phyloP scores from a whole-genome alignment of 306 rosid genomes.

The Cicer pinnatifidum region DNA sequence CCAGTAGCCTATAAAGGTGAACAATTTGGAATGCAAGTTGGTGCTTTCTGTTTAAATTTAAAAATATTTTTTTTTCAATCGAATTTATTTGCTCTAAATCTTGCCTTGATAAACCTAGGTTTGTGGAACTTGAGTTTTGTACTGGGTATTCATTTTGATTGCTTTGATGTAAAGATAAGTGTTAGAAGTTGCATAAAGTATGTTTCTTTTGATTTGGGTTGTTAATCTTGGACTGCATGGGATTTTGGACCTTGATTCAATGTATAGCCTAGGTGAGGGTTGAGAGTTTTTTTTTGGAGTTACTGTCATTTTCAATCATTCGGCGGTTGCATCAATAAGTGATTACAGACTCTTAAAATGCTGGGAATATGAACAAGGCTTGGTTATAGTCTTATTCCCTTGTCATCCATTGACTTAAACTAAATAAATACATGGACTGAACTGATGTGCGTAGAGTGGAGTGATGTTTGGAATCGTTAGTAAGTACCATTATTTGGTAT shows the following conservation, averaged over 20 bases:
- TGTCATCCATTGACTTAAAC: neutral
- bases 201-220: conserved; percentile 18
- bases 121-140: conserved; percentile 8
- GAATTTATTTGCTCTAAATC: conserved; percentile 20
- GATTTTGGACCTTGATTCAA: conserved; percentile 2
- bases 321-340: neutral
- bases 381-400: neutral
- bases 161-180: conserved; percentile 7
- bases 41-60: neutral
- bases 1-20: neutral
- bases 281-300: conserved; percentile 13
- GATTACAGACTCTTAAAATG: neutral
- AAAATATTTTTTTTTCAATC: neutral
- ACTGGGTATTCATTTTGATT: conserved; percentile 9
- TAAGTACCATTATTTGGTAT: conserved; percentile 5
- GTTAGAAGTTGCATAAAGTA: conserved; percentile 23
- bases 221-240: conserved; percentile 20
- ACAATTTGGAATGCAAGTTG: neutral
- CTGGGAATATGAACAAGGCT: conserved; percentile 12
- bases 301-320: conserved; percentile 10
- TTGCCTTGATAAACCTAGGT: conserved; percentile 34
- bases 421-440: conserved; percentile 16
- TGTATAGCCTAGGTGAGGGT: neutral
- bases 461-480: conserved; percentile 31
- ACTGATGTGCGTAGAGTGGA: neutral